These are phyloP conservation scores for Neurospora sp. DNA, from an alignment of 495 filamentous ascomycete genomes.

Conservation along the genomic window DNA sequence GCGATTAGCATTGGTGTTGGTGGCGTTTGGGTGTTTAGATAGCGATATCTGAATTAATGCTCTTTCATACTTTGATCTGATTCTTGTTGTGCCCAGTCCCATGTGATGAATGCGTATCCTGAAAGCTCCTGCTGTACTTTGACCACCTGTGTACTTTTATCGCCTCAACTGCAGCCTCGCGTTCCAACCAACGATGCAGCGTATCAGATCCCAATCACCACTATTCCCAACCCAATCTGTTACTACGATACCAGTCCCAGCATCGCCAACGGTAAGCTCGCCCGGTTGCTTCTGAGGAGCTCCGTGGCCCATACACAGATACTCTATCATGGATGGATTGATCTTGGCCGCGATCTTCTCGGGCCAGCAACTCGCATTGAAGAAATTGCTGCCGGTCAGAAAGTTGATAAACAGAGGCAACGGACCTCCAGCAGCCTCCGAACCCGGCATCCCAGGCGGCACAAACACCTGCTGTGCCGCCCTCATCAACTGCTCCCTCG, in stretches of 20 bases:
- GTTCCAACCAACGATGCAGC: slow-evolving; percentile 88
- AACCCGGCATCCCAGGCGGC: neutral
- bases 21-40: neutral
- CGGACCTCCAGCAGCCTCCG: slow-evolving; percentile 11
- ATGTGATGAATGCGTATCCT: neutral
- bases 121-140: neutral
- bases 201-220: slow-evolving; percentile 89
- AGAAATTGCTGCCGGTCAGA: slow-evolving; percentile 84
- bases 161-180: slow-evolving; percentile 50
- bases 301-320: slow-evolving; percentile 62
- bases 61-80: neutral
- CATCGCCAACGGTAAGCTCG: slow-evolving; percentile 50
- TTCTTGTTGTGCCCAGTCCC: neutral
- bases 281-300: slow-evolving; percentile 31
- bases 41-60: neutral
- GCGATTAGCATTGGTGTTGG: neutral
- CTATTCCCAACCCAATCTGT: slow-evolving; percentile 85
- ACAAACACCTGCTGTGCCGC: slow-evolving; percentile 40
- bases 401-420: slow-evolving; percentile 85
- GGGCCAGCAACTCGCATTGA: slow-evolving; percentile 83
- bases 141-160: neutral
- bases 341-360: slow-evolving; percentile 85
- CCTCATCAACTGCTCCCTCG: slow-evolving; percentile 63
- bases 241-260: slow-evolving; percentile 82
- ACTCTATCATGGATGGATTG: slow-evolving; percentile 79